phyloP scores from a whole-genome alignment of 345 rosid genomes.

The Sonneratia alba region DNA sequence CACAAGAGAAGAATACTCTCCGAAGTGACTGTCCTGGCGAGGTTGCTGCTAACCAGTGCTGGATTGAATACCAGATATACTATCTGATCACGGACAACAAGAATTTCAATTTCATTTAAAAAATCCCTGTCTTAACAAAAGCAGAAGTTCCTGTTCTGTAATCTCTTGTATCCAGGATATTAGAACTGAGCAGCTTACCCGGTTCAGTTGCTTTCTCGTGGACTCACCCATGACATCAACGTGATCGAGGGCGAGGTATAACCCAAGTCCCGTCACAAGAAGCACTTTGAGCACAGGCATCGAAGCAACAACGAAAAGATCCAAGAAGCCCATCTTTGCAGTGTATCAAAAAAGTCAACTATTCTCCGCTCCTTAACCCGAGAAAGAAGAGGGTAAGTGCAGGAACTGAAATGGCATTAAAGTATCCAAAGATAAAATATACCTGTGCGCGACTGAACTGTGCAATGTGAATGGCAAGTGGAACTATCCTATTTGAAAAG shows the following conservation, averaged over 20 bases:
- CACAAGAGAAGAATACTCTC: constrained; percentile 28
- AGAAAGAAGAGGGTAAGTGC: not conserved
- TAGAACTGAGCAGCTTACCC: constrained; percentile 12
- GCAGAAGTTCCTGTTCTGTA: too few species aligned
- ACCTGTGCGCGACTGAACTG: not conserved
- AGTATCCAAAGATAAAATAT: not conserved
- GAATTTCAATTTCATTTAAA: not conserved
- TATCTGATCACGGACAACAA: constrained; percentile 14
- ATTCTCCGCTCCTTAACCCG: not conserved
- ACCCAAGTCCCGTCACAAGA: constrained; percentile 29
- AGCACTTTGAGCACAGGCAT: constrained; percentile 34
- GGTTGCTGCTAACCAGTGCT: constrained; percentile 30
- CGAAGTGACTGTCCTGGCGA: constrained; percentile 29
- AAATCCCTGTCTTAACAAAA: not conserved
- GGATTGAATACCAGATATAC: constrained; percentile 37
- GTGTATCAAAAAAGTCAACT: not conserved
- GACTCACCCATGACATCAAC: constrained; percentile 25
- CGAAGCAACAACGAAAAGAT: constrained; percentile 24
- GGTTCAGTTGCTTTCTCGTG: constrained; percentile 23
- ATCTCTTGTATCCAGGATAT: not conserved
- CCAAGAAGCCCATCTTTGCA: constrained; percentile 22
- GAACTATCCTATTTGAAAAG: not conserved
- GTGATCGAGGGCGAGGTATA: constrained; percentile 22
- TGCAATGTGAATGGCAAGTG: not conserved
- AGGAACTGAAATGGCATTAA: not conserved